Conservation (phyloP, 768 basidiomycete genomes). For the Podaxis sp. region DNA sequence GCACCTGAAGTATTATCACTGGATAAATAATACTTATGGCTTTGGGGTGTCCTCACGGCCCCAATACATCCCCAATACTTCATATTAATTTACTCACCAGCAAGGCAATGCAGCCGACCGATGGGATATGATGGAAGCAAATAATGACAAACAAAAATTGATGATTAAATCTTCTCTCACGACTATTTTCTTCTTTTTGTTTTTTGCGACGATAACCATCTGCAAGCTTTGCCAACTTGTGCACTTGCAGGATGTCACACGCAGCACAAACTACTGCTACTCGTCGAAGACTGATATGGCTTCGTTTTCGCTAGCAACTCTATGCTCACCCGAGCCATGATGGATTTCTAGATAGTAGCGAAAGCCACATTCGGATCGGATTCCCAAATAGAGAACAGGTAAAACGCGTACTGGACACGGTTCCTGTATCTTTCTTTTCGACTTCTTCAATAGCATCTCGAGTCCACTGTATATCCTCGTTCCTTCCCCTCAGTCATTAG, state of each 20-base stretch:
- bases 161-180: not conserved
- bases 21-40: too few species aligned
- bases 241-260: not conserved
- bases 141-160: not conserved
- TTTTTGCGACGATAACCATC: slow-evolving; percentile 5
- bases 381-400: too few species aligned
- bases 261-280: not conserved
- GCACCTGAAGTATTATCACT: too few species aligned
- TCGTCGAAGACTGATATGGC: slow-evolving; percentile 50
- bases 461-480: too few species aligned
- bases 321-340: slow-evolving; percentile 49
- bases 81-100: too few species aligned
- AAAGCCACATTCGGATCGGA: slow-evolving; percentile 41
- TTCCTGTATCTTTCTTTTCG: too few species aligned
- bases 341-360: slow-evolving; percentile 76
- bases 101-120: too few species aligned
- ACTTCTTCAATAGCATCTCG: too few species aligned
- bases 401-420: too few species aligned
- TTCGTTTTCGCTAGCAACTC: slow-evolving; percentile 77
- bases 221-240: not conserved
- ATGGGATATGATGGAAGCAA: not conserved
- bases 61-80: too few species aligned
- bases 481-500: too few species aligned
- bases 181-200: not conserved
- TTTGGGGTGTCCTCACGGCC: too few species aligned